These are phyloP conservation scores for Capillidium rhysosporum DNA, from an alignment of 371 early-diverging fungal species.

Conservation along the genomic window DNA sequence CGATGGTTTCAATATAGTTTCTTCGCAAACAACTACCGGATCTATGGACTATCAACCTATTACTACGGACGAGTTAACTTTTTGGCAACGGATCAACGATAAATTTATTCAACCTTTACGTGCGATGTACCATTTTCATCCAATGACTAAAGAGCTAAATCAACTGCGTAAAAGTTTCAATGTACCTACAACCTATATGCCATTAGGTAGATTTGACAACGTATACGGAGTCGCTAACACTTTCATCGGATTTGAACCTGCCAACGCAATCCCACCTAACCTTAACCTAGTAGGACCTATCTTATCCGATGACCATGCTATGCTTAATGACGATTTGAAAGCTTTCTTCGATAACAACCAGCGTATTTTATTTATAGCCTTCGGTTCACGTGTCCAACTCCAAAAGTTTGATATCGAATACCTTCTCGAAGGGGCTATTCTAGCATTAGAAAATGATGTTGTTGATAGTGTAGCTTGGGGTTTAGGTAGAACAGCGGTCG, in stretches of 20 bases:
- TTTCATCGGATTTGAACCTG: too few relatives aligned
- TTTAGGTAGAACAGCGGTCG: background rate
- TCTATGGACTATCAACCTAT: background rate
- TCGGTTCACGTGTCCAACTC: background rate
- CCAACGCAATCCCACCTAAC: background rate
- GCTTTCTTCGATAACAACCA: background rate
- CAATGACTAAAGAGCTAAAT: background rate
- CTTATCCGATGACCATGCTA: background rate
- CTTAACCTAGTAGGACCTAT: background rate
- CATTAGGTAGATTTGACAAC: background rate
- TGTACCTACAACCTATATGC: background rate
- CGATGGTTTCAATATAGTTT: background rate
- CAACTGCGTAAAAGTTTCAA: background rate
- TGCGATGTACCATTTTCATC: background rate
- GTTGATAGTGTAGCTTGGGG: conserved; percentile 7
- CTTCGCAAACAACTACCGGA: background rate
- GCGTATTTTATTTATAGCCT: background rate
- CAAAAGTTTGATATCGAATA: background rate
- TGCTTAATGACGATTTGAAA: background rate
- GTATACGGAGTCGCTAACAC: background rate
- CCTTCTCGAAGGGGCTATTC: background rate
- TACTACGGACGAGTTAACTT: background rate
- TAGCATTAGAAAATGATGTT: background rate
- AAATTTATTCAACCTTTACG: background rate
- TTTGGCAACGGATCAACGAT: background rate